These are phyloP conservation scores for Oemleria cerasiformis DNA, from an alignment of 306 rosid genomes.

Conservation along the genomic window DNA sequence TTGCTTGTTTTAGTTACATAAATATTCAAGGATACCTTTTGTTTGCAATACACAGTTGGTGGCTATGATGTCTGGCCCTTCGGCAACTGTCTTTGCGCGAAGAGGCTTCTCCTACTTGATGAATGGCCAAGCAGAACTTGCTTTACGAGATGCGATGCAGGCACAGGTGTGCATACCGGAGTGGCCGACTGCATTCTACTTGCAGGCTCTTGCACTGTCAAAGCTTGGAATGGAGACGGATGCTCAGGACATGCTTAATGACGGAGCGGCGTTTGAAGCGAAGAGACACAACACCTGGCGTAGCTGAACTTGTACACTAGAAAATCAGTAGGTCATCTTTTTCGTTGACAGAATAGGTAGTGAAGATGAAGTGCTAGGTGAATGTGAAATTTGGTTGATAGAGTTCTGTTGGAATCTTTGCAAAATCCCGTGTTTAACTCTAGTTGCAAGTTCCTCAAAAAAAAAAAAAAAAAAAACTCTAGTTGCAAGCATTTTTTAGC, in stretches of 20 bases:
- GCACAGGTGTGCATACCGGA: constrained; percentile 94
- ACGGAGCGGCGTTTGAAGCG: constrained; percentile 77
- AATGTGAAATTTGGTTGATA: constrained; percentile 10
- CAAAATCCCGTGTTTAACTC: neutral
- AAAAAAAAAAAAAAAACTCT: too few relatives aligned
- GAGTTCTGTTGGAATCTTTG: neutral
- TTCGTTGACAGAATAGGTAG: constrained; percentile 15
- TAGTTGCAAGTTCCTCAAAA: too few relatives aligned
- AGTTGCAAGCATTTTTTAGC: neutral
- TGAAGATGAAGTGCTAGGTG: neutral
- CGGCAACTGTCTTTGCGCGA: constrained; percentile 82
- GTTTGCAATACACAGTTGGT: constrained; percentile 52
- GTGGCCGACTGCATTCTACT: constrained; percentile 96
- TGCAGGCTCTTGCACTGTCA: constrained; percentile 90
- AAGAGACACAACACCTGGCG: constrained; percentile 89
- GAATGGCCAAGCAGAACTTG: constrained; percentile 79
- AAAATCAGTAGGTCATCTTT: too few relatives aligned
- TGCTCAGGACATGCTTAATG: constrained; percentile 93
- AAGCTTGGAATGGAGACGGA: constrained; percentile 98
- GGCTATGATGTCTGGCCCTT: constrained; percentile 74
- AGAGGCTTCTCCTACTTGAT: constrained; percentile 84
- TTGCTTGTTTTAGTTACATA: too few relatives aligned
- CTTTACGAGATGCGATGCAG: constrained; percentile 90
- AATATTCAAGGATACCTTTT: neutral
- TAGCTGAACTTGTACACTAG: constrained; percentile 19